A percentile compares a stretch with the other conserved stretches of the same genome.
These are phyloP conservation scores for Acanthamoeba sp. DNA, from an alignment of 208 protist species.

Conservation along the genomic window DNA sequence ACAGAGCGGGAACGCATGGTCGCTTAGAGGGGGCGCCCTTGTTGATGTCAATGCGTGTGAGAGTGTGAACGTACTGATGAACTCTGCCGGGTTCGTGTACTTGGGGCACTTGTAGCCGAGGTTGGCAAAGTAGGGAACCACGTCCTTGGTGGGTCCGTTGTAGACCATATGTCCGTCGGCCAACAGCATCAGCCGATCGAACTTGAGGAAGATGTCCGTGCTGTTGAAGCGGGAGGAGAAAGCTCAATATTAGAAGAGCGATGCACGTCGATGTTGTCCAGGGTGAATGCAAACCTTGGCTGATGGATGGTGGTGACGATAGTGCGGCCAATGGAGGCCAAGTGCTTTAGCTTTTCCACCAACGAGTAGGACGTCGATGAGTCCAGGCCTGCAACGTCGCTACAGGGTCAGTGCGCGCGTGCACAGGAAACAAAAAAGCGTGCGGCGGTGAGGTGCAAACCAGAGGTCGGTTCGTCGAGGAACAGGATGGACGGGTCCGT, in stretches of 20 bases:
- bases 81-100: conserved; percentile 77
- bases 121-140: conserved; percentile 62
- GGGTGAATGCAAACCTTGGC: neutral
- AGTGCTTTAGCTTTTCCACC: conserved; percentile 21
- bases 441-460: neutral
- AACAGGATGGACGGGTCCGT: conserved; percentile 79
- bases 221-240: too few species aligned
- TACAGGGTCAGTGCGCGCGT: too few species aligned
- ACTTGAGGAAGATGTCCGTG: conserved; percentile 70
- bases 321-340: conserved; percentile 64
- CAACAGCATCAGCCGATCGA: conserved; percentile 68
- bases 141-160: conserved; percentile 71
- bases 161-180: conserved; percentile 66
- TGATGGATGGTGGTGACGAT: conserved; percentile 77
- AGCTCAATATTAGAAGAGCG: too few species aligned
- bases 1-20: too few species aligned
- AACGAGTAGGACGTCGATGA: conserved; percentile 2
- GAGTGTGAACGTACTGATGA: neutral
- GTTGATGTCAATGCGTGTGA: too few species aligned
- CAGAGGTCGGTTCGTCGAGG: conserved; percentile 81
- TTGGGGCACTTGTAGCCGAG: conserved; percentile 73
- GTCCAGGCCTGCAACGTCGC: conserved; percentile 70
- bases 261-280: too few species aligned
- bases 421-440: too few species aligned
- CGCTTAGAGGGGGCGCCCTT: too few species aligned